Conservation (phyloP, 1,284 basidiomycete species). For the Naganishia sp. region DNA sequence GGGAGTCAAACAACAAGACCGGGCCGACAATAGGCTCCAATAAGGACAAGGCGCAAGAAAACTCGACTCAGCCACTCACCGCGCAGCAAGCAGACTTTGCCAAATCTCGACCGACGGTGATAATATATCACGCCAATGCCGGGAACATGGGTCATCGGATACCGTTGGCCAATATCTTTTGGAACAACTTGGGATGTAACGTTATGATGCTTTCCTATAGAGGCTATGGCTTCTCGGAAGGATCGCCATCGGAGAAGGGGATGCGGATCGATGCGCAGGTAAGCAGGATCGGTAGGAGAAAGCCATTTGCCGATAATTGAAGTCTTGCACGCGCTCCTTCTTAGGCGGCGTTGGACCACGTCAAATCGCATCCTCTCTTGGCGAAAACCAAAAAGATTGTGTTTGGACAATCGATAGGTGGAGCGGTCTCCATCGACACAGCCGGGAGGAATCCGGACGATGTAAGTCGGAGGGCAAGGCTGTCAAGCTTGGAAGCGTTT, state of each 20-base stretch:
- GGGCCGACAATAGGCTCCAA: slow-evolving; percentile 28
- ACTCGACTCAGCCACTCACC: slow-evolving; percentile 37
- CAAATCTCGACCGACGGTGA: slow-evolving; percentile 71
- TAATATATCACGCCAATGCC: slow-evolving; percentile 91
- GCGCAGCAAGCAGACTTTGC: slow-evolving; percentile 59
- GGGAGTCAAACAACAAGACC: slow-evolving; percentile 25
- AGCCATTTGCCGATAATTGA: neutral
- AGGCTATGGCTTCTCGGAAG: slow-evolving; percentile 76
- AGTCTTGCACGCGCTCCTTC: neutral
- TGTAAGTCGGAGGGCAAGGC: slow-evolving; percentile 52
- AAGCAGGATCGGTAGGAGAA: slow-evolving; percentile 41
- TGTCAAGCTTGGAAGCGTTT: neutral
- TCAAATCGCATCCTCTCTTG: slow-evolving; percentile 69
- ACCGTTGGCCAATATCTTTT: slow-evolving; percentile 85
- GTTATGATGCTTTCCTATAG: slow-evolving; percentile 53
- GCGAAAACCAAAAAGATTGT: slow-evolving; percentile 70
- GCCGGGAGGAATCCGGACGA: slow-evolving; percentile 73
- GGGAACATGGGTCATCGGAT: slow-evolving; percentile 70
- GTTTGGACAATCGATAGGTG: slow-evolving; percentile 94
- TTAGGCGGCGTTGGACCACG: slow-evolving; percentile 68
- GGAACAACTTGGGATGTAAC: slow-evolving; percentile 67
- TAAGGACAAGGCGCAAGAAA: slow-evolving; percentile 1
- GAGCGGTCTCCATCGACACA: slow-evolving; percentile 89
- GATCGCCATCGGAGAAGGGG: slow-evolving; percentile 78
- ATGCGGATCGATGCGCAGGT: slow-evolving; percentile 78